Conservation (phyloP, 2,329 filamentous ascomycete species). For the Xylariaceae sp. region DNA sequence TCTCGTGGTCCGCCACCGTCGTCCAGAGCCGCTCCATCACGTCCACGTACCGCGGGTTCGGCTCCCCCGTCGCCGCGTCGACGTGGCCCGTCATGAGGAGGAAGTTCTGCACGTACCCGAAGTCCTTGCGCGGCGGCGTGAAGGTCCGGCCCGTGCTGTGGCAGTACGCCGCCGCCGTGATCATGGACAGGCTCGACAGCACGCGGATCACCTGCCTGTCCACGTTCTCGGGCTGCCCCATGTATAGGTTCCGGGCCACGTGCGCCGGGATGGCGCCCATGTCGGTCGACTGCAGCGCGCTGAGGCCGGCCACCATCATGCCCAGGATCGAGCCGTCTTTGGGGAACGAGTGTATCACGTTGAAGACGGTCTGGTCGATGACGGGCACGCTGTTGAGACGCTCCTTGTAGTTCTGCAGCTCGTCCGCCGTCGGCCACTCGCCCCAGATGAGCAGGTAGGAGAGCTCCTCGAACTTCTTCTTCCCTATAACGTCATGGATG, state of each 20-base stretch:
- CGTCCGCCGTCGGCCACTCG: slow-evolving; percentile 30
- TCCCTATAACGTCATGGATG: slow-evolving; percentile 21
- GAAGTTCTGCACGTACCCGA: slow-evolving; percentile 38
- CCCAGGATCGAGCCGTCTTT: slow-evolving; percentile 32
- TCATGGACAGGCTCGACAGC: slow-evolving; percentile 30
- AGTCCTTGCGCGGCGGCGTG: slow-evolving; percentile 27
- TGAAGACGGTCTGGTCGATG: slow-evolving; percentile 23
- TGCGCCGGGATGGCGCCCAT: slow-evolving; percentile 30
- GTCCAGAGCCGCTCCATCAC: slow-evolving; percentile 36
- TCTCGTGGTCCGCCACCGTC: slow-evolving; percentile 43
- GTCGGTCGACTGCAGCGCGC: slow-evolving; percentile 29
- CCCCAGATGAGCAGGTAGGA: slow-evolving; percentile 36
- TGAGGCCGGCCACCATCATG: slow-evolving; percentile 35
- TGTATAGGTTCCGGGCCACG: slow-evolving; percentile 33
- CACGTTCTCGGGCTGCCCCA: slow-evolving; percentile 29
- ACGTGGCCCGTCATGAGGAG: slow-evolving; percentile 45
- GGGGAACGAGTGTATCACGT: slow-evolving; percentile 25
- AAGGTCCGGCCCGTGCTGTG: slow-evolving; percentile 34
- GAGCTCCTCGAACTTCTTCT: slow-evolving; percentile 24
- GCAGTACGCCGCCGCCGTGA: slow-evolving; percentile 34
- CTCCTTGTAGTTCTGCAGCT: slow-evolving; percentile 28
- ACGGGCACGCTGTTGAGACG: slow-evolving; percentile 18
- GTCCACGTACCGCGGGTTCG: slow-evolving; percentile 28
- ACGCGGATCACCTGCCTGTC: slow-evolving; percentile 33
- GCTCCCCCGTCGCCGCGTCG: slow-evolving; percentile 24